phyloP scores from a whole-genome alignment of 164 flowering plant genomes.

The Protea cynaroides region DNA sequence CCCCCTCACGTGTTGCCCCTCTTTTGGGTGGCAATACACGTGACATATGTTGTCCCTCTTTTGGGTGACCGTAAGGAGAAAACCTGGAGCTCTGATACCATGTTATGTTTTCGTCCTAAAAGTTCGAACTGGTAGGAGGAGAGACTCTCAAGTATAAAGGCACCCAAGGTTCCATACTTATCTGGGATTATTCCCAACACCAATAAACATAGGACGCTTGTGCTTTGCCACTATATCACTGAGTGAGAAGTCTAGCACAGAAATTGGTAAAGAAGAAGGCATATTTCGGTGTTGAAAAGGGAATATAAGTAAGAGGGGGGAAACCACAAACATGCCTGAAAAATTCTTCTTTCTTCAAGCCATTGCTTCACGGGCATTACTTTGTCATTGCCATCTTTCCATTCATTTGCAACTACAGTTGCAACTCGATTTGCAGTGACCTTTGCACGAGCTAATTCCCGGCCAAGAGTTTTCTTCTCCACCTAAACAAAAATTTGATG shows the following conservation, averaged over 20 bases:
- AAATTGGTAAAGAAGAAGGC: background rate
- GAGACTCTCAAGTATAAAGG: too few relatives aligned
- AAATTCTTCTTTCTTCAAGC: conserved; percentile 70
- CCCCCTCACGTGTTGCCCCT: too few relatives aligned
- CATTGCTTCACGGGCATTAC: conserved; percentile 90
- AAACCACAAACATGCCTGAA: conserved; percentile 42
- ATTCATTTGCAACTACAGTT: conserved; percentile 78
- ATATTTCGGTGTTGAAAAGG: background rate
- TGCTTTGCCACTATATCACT: background rate
- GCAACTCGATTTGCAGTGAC: conserved; percentile 81
- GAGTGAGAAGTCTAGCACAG: background rate
- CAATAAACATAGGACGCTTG: background rate
- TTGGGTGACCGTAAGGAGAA: too few relatives aligned
- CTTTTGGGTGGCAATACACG: too few relatives aligned
- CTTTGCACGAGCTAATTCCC: conserved; percentile 80
- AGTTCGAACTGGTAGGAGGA: too few relatives aligned
- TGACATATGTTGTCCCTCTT: too few relatives aligned
- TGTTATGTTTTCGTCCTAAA: too few relatives aligned
- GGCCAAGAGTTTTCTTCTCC: conserved; percentile 60
- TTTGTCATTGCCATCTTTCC: conserved; percentile 87
- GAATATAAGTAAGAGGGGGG: background rate
- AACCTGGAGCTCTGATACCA: too few relatives aligned
- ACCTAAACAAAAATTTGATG: conserved; percentile 33
- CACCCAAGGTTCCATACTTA: too few relatives aligned
- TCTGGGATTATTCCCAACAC: too few relatives aligned